Conservation (phyloP, 2,329 filamentous ascomycete species). For the Xylaria sp. region DNA sequence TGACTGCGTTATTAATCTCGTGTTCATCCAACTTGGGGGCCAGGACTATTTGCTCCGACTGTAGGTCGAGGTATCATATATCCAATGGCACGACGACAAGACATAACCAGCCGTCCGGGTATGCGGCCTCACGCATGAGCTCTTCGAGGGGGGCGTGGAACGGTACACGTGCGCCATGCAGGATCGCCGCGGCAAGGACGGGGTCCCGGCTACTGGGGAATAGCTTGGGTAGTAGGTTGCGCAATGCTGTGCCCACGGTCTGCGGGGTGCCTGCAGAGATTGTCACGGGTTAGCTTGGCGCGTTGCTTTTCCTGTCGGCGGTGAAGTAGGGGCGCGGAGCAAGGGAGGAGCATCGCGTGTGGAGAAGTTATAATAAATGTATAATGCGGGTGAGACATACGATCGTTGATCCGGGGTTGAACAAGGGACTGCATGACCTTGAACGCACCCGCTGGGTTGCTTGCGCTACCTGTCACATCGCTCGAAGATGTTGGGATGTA, state of each 20-base stretch:
- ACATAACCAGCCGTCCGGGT: constrained; percentile 92
- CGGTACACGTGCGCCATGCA: constrained; percentile 87
- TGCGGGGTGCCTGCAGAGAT: constrained; percentile 51
- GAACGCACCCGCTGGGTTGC: constrained; percentile 61
- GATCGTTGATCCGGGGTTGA: constrained; percentile 52
- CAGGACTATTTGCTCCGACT: too few species aligned
- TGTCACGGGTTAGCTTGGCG: constrained; percentile 16
- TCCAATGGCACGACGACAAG: constrained; percentile 79
- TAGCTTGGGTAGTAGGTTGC: constrained; percentile 77
- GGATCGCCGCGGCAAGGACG: constrained; percentile 81
- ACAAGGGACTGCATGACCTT: constrained; percentile 82
- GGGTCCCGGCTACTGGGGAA: constrained; percentile 89
- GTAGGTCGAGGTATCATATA: constrained; percentile 35
- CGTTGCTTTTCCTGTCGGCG: neutral
- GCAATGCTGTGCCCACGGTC: constrained; percentile 78
- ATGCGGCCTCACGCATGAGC: constrained; percentile 81
- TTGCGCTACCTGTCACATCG: constrained; percentile 46
- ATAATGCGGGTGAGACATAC: constrained; percentile 46
- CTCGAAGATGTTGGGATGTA: constrained; percentile 75
- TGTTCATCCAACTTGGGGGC: neutral
- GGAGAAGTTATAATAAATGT: too few species aligned
- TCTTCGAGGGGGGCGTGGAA: constrained; percentile 84
- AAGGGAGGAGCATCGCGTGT: neutral
- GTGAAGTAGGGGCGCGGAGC: neutral
- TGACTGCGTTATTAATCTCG: neutral